These are phyloP conservation scores for Martiniozyma abietophila DNA, from an alignment of 805 yeast genomes.

Conservation along the genomic window DNA sequence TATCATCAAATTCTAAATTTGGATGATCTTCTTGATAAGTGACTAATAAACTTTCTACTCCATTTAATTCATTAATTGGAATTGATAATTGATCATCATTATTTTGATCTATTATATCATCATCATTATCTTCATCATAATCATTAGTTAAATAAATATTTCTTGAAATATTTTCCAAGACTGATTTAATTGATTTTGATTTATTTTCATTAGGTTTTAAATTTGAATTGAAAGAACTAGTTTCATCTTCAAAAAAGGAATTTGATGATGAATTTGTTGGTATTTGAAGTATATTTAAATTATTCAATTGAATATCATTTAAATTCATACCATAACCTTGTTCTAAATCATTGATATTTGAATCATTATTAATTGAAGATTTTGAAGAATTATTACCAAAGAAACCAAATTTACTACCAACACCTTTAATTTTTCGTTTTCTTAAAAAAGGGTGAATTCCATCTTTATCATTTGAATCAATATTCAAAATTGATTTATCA, in stretches of 20 bases:
- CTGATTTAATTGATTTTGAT: constrained; percentile 12
- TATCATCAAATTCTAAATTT: constrained; percentile 39
- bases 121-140: constrained; percentile 8
- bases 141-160: constrained; percentile 5
- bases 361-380: not conserved
- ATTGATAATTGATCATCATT: not conserved
- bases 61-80: not conserved
- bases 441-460: no score
- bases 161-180: constrained; percentile 7
- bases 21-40: constrained; percentile 67
- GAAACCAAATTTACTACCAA: no score
- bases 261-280: no score
- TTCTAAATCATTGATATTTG: constrained; percentile 1
- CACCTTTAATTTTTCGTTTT: no score
- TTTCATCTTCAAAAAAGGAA: no score
- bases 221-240: no score
- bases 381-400: not conserved
- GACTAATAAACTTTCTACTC: constrained; percentile 25
- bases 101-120: not conserved
- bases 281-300: no score
- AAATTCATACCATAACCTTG: not conserved
- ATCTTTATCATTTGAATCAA: no score
- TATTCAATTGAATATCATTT: no score
- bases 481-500: no score
- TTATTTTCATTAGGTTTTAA: no score